Conservation (phyloP, 352 stramenopile genomes). For the Globisporangium carolinianum region DNA sequence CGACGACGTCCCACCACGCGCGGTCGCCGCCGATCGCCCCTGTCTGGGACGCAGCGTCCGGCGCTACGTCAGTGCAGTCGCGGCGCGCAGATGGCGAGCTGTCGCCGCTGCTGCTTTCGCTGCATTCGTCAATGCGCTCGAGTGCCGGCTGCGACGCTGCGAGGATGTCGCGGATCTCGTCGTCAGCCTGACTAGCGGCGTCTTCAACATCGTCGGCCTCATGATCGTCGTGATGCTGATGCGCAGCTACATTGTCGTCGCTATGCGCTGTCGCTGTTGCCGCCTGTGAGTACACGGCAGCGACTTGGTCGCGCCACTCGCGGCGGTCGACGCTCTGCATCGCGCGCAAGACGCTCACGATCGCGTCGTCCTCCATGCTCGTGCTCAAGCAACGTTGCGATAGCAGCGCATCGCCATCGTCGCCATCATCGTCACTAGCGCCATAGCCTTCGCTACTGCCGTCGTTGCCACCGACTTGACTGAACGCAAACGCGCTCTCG, state of each 20-base stretch:
- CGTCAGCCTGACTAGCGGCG: slow-evolving; percentile 4
- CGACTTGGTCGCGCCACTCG: slow-evolving; percentile 18
- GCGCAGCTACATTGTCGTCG: too few species aligned
- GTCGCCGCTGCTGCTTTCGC: background rate
- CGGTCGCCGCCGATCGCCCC: too few species aligned
- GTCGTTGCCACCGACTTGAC: slow-evolving; percentile 17
- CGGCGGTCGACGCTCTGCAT: slow-evolving; percentile 33
- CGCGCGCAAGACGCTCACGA: slow-evolving; percentile 36
- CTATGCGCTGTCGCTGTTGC: background rate
- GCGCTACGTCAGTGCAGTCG: too few species aligned
- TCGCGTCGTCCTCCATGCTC: slow-evolving; percentile 36
- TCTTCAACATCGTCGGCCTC: slow-evolving; percentile 6
- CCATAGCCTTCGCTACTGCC: background rate
- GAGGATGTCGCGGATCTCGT: slow-evolving; percentile 67
- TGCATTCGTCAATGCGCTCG: slow-evolving; percentile 14
- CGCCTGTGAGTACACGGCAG: slow-evolving; percentile 10
- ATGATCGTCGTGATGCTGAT: background rate
- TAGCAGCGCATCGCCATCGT: background rate
- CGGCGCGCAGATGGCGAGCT: too few species aligned
- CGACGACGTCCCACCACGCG: slow-evolving; percentile 51
- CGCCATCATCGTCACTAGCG: background rate
- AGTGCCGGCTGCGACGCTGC: slow-evolving; percentile 39
- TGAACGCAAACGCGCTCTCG: slow-evolving; percentile 46
- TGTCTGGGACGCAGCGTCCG: too few species aligned
- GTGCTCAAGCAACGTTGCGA: slow-evolving; percentile 1